Conservation (phyloP, 192 early-diverging fungal species). For the Phycomyces blakesleeanus region DNA sequence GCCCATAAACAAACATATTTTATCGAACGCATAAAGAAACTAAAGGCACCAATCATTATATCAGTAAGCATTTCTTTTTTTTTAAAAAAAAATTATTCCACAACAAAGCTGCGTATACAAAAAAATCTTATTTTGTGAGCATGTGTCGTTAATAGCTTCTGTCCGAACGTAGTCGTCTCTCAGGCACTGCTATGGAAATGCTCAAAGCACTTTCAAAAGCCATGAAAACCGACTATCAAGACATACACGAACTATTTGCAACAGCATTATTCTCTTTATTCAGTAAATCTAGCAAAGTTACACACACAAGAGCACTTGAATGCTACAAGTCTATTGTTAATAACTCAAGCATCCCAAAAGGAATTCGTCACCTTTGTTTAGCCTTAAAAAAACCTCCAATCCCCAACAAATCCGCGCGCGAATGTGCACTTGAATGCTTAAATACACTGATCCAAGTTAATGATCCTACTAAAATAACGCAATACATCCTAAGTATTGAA, state of each 20-base stretch:
- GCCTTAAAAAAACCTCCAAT: slow-evolving; percentile 39
- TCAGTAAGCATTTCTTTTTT: slow-evolving; percentile 42
- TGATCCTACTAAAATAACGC: slow-evolving; percentile 20
- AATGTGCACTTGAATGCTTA: slow-evolving; percentile 58
- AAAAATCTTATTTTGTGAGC: slow-evolving; percentile 51
- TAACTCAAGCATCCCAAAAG: slow-evolving; percentile 46
- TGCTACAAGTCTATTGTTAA: slow-evolving; percentile 62
- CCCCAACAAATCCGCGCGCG: slow-evolving; percentile 59
- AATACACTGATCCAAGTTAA: slow-evolving; percentile 45
- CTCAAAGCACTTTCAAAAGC: slow-evolving; percentile 58
- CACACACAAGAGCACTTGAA: slow-evolving; percentile 51
- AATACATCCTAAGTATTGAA: slow-evolving; percentile 42
- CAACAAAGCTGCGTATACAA: slow-evolving; percentile 73
- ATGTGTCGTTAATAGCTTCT: slow-evolving; percentile 47
- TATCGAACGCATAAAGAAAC: slow-evolving; percentile 38
- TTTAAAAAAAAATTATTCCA: slow-evolving; percentile 51
- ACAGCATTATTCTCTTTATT: slow-evolving; percentile 60
- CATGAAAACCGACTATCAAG: slow-evolving; percentile 60
- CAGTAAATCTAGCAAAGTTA: slow-evolving; percentile 72
- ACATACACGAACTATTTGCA: slow-evolving; percentile 57
- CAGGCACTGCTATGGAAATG: slow-evolving; percentile 61
- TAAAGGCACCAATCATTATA: slow-evolving; percentile 41
- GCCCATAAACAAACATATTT: slow-evolving; percentile 1
- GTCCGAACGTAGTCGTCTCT: slow-evolving; percentile 74
- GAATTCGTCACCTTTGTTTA: slow-evolving; percentile 54